Base-by-base conservation (phyloP, 2,329 filamentous ascomycete genomes). In the Bipolaris gigantea region DNA sequence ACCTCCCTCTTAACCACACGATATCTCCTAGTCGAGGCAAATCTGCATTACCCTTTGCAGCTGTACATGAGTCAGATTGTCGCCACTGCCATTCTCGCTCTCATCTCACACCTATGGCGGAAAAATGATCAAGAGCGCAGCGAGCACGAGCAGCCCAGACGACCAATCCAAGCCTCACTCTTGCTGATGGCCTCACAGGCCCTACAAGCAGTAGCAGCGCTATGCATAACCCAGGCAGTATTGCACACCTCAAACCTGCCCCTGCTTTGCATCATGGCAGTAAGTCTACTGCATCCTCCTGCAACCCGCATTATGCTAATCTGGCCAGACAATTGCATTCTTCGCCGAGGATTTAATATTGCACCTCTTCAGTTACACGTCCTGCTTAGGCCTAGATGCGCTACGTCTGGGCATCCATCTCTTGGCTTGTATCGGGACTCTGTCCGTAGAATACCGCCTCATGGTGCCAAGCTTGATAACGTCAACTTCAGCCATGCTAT, bases 191-290 rank as follows among this genome's bases (percentile, higher is more conserved):
- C 36, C 5, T 54, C 58, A 10, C 46, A 46, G 5, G 54, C 50
- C 44, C 42, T 63, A 11, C 53, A 61, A 43, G 57, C 66, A 7
- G 42, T 63, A n/a, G 62, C 69, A 2, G 57, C 64, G n/a, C 50
- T 65, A 5, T 61, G 67, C 23, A 58, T 56, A 16, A 41, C 67
- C 9, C 70, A 73, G 46, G 65, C 70, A 5, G 49, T 71, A 8
- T 36, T 74, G 18, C 72, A 72, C 49, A 65, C 65, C 33, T 60
- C 61, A 16, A 72, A 74, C 43, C 30, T 73, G 2, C 56, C 71
- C 2, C 64, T 70, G 0, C 50, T 74, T 11, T 55, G 59, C 18
- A 70, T 72, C 64, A 50, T 72, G 7, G 59, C 60, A 2, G 72
- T 73, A 57, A 61, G 69, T 44, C 60, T 39, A n/a, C n/a, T 15